A percentile compares a stretch with the other conserved stretches of the same genome.
Evolutionary conservation across 2,329 filamentous ascomycete genomes (phyloP).

Genomic region (Sarocladiaceae sp.): DNA sequence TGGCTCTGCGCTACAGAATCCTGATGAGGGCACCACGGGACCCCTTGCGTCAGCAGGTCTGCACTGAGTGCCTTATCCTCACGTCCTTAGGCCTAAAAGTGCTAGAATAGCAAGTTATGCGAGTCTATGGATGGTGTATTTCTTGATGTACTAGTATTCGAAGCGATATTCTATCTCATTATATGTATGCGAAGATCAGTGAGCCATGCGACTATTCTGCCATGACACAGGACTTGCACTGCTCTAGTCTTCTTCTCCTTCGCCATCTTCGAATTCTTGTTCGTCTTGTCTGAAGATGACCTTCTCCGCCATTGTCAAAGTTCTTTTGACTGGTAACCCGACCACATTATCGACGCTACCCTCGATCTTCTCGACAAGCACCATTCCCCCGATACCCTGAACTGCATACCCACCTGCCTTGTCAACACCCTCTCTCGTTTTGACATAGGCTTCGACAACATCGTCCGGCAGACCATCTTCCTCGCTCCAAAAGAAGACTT

Average conservation of each 20-base stretch:
- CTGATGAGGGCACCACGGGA: too few relatives aligned
- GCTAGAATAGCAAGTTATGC: too few relatives aligned
- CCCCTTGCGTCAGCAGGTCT: too few relatives aligned
- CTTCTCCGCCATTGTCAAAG: conserved; percentile 77
- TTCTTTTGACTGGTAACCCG: conserved; percentile 74
- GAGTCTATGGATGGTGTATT: too few relatives aligned
- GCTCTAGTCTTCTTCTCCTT: conserved; percentile 31
- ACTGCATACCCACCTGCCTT: conserved; percentile 96
- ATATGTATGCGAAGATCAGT: too few relatives aligned
- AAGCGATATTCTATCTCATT: too few relatives aligned
- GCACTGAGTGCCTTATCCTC: too few relatives aligned
- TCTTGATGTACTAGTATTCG: too few relatives aligned
- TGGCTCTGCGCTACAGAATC: conserved; percentile 2
- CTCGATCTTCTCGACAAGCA: conserved; percentile 83
- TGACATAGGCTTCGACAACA: conserved; percentile 70
- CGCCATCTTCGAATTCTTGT: conserved; percentile 46
- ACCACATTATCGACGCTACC: conserved; percentile 92
- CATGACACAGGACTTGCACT: conserved; percentile 1
- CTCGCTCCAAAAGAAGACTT: conserved; percentile 74
- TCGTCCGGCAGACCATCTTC: conserved; percentile 62
- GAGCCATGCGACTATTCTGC: background rate
- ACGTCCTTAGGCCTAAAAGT: too few relatives aligned
- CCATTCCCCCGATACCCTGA: conserved; percentile 78
- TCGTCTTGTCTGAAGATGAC: conserved; percentile 71
- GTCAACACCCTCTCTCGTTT: conserved; percentile 85